Conservation (phyloP, 2,329 filamentous ascomycete species). For the Fusarium sp. region DNA sequence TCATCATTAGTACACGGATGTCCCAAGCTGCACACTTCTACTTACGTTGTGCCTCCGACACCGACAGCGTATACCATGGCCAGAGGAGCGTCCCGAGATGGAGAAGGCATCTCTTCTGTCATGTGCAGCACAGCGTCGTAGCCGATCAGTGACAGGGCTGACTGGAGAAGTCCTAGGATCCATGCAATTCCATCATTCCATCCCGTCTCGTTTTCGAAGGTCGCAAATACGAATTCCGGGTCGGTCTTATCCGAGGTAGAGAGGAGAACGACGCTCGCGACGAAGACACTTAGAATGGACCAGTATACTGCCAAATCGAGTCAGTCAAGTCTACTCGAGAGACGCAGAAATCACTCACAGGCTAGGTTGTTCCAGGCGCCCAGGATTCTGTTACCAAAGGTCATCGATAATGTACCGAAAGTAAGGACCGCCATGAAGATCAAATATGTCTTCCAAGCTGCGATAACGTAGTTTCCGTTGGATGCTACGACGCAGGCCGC, state of each 20-base stretch:
- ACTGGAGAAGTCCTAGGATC: slow-evolving; percentile 63
- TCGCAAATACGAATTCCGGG: slow-evolving; percentile 60
- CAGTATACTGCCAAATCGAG: slow-evolving; percentile 53
- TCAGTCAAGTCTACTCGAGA: accelerated
- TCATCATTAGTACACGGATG: not conserved
- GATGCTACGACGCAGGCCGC: slow-evolving; percentile 60
- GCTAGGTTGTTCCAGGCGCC: slow-evolving; percentile 60
- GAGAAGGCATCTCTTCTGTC: slow-evolving; percentile 63
- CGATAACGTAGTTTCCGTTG: slow-evolving; percentile 55
- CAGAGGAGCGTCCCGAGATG: slow-evolving; percentile 57
- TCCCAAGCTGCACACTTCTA: not conserved
- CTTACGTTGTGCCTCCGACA: slow-evolving; percentile 61
- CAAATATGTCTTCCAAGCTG: slow-evolving; percentile 59
- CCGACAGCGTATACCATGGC: slow-evolving; percentile 61
- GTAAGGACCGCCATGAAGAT: slow-evolving; percentile 55
- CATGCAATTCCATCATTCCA: slow-evolving; percentile 64
- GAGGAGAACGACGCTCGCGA: slow-evolving; percentile 61
- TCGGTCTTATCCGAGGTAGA: slow-evolving; percentile 58
- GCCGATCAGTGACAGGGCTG: slow-evolving; percentile 54
- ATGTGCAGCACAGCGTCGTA: slow-evolving; percentile 63
- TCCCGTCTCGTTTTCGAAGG: slow-evolving; percentile 62
- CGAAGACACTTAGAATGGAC: slow-evolving; percentile 59
- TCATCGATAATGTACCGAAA: slow-evolving; percentile 52
- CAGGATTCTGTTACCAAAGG: slow-evolving; percentile 59
- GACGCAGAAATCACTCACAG: slow-evolving; percentile 39